Evolutionary conservation across 2,329 filamentous ascomycete genomes (phyloP), one percentile per base, ranked within the genome.

Genomic region (Colletotrichum limetticola): DNA sequence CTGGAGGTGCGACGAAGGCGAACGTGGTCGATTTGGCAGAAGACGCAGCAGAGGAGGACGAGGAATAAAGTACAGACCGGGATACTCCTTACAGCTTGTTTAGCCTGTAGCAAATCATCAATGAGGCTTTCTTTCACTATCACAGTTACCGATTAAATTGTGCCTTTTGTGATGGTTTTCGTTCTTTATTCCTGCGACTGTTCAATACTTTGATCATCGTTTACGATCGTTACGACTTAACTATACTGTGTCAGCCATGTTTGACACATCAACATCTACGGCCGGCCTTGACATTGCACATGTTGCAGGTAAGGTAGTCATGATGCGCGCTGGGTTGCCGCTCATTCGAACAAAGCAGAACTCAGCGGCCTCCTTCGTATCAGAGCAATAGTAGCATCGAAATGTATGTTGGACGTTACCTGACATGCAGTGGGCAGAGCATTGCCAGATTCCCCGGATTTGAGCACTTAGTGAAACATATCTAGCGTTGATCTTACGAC

Each of bases 31-130:
- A 72, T 56, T 22, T 63, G 9, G 14, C 46, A 55, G 64, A 68
- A 63, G 64, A 68, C 64, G 60, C 66, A 26, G 49, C 64, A 63
- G 57, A 42, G 64, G 56, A 55, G 59, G 66, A 64, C 28, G 52
- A 60, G n/a, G 19, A 70, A 66, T 70, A 61, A 69, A 42, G 8
- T 61, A 70, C 55, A 57, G 55, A 61, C n/a, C 28, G 49, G 66
- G 56, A 65, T 72, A 61, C 56, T 70, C 53, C 55, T 65, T 70
- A 67, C 49, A 61, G 60, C 35, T 72, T 65, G 56, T 59, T 72
- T 66, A 70, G 59, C 56, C 56, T 70, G 35, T 70, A 52, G 70
- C 66, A 70, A 72, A 70, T 70, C 60, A 65, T 70, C 59, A 69
- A 57, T 57, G 66, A 58, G 53, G 53, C 28, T 63, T 37, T 64